A percentile compares a stretch with the other conserved stretches of the same genome.
phyloP scores from a whole-genome alignment of 2,329 filamentous ascomycete genomes.

The Huntiella abstrusa region DNA sequence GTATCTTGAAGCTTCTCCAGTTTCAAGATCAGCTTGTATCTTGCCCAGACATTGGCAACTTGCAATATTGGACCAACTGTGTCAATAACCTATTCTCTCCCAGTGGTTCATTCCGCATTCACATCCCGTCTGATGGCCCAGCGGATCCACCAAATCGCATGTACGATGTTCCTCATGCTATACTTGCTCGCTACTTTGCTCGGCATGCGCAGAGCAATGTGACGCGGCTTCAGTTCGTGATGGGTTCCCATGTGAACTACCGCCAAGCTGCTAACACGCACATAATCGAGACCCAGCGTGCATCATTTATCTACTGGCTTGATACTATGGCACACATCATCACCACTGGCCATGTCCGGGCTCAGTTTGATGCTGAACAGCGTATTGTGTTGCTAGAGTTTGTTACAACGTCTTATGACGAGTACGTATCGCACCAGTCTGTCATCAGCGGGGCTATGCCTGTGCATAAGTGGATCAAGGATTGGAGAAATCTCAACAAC shows the following conservation, averaged over 20 bases:
- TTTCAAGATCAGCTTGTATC: slow-evolving; percentile 44
- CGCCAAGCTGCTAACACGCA: slow-evolving; percentile 28
- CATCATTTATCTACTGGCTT: slow-evolving; percentile 80
- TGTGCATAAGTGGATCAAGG: slow-evolving; percentile 44
- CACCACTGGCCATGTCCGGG: slow-evolving; percentile 56
- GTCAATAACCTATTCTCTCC: slow-evolving; percentile 66
- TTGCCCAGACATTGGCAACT: slow-evolving; percentile 43
- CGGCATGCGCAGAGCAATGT: slow-evolving; percentile 79
- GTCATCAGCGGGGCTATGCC: slow-evolving; percentile 43
- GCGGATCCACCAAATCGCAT: slow-evolving; percentile 47
- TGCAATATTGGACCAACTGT: slow-evolving; percentile 63
- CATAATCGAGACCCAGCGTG: slow-evolving; percentile 55
- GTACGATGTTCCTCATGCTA: slow-evolving; percentile 70
- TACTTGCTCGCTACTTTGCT: slow-evolving; percentile 73
- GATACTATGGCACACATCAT: slow-evolving; percentile 68
- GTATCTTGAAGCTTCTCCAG: slow-evolving; percentile 39
- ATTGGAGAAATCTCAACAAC: slow-evolving; percentile 40
- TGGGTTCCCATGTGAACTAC: slow-evolving; percentile 34
- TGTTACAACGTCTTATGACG: slow-evolving; percentile 54
- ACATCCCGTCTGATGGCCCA: slow-evolving; percentile 37
- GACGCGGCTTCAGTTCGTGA: slow-evolving; percentile 65
- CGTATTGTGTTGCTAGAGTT: slow-evolving; percentile 79
- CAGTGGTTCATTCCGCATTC: slow-evolving; percentile 57
- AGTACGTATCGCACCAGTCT: slow-evolving; percentile 57
- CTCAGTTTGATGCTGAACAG: slow-evolving; percentile 59